Conservation (phyloP, 768 basidiomycete genomes). For the Dioszegia crocea region DNA sequence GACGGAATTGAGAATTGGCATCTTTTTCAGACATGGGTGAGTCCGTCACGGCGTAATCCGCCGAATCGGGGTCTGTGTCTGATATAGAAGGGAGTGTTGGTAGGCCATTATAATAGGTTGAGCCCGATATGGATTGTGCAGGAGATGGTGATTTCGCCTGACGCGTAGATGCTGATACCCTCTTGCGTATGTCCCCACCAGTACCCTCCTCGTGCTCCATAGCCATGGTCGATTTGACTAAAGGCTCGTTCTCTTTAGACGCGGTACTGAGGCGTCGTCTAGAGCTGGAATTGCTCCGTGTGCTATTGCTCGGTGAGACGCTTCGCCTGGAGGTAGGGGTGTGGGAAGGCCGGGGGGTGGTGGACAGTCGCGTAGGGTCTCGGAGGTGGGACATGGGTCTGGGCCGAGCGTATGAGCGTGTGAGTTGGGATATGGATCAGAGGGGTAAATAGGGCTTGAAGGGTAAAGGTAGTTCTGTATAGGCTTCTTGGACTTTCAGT, state of each 20-base stretch:
- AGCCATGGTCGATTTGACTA: neutral
- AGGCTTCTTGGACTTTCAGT: too few relatives aligned
- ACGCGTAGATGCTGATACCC: neutral
- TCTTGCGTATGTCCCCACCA: neutral
- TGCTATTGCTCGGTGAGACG: neutral
- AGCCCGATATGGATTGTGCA: neutral
- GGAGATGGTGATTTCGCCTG: slow-evolving; percentile 4
- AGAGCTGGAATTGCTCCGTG: neutral
- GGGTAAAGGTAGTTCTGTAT: too few relatives aligned
- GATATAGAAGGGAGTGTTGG: slow-evolving; percentile 34
- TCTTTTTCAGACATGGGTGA: slow-evolving; percentile 7
- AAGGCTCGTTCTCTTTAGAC: slow-evolving; percentile 9
- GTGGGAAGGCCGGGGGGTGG: neutral
- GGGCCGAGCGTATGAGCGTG: too few relatives aligned
- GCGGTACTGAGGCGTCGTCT: neutral
- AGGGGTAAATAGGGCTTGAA: too few relatives aligned
- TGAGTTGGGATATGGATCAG: too few relatives aligned
- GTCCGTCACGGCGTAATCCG: neutral
- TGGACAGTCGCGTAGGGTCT: slow-evolving; percentile 1
- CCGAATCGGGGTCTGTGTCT: slow-evolving; percentile 18
- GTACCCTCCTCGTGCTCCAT: slow-evolving; percentile 13
- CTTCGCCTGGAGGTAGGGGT: neutral
- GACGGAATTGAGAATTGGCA: neutral
- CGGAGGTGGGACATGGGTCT: neutral
- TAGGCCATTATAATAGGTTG: slow-evolving; percentile 23